These are phyloP conservation scores for Amauroascus verrucosus DNA, from an alignment of 2,329 filamentous ascomycete genomes.

Conservation along the genomic window DNA sequence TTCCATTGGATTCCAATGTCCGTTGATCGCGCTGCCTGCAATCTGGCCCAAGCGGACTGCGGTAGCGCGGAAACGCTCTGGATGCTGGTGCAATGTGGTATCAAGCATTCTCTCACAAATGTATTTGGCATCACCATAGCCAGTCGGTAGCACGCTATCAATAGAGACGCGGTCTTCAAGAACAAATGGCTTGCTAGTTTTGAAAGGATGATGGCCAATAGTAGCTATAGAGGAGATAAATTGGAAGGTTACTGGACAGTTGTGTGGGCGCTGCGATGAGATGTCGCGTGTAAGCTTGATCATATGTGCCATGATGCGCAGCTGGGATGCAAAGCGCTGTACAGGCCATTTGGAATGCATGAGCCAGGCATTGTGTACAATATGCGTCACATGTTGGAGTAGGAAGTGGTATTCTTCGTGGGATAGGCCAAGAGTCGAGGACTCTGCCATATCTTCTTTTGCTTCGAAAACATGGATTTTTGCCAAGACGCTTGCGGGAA, in stretches of 20 bases:
- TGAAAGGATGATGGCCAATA: not conserved
- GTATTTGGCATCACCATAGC: not conserved
- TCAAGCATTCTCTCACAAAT: not conserved
- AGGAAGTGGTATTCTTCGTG: not conserved
- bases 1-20: not conserved
- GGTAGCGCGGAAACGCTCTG: not conserved
- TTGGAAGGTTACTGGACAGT: not conserved
- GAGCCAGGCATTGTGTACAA: not conserved
- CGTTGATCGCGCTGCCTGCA: not conserved
- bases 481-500: not conserved
- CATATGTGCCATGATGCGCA: not conserved
- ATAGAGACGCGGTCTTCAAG: not conserved
- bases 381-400: not conserved
- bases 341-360: not conserved
- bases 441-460: not conserved
- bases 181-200: not conserved
- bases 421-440: not conserved
- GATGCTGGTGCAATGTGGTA: not conserved
- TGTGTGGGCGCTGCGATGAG: no score
- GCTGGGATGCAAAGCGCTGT: not conserved
- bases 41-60: not conserved
- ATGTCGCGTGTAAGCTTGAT: not conserved
- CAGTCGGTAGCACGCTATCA: not conserved
- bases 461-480: not conserved
- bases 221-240: not conserved